phyloP scores from a whole-genome alignment of 2,329 filamentous ascomycete species.

The Alternaria sp. region DNA sequence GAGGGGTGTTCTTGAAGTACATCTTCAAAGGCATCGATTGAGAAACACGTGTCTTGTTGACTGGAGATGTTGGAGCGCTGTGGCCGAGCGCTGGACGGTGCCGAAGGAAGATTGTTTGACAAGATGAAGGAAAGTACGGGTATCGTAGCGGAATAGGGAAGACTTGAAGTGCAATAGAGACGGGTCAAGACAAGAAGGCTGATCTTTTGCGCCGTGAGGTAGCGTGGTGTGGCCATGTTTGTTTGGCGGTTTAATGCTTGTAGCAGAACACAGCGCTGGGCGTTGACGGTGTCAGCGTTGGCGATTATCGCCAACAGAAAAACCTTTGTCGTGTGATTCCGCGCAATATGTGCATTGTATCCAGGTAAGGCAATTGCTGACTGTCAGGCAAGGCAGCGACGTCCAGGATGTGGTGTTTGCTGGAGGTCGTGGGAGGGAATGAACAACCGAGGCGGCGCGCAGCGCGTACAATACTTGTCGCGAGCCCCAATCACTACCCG shows the following conservation, averaged over 20 bases:
- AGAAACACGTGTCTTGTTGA: slow-evolving; percentile 43
- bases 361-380: neutral
- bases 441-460: slow-evolving; percentile 18
- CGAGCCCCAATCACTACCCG: slow-evolving; percentile 4
- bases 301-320: slow-evolving; percentile 2
- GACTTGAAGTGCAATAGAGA: slow-evolving; percentile 75
- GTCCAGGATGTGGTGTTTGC: slow-evolving; percentile 11
- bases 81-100: slow-evolving; percentile 28
- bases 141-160: slow-evolving; percentile 73
- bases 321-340: neutral
- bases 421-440: slow-evolving; percentile 10
- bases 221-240: slow-evolving; percentile 70
- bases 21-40: slow-evolving; percentile 54
- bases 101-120: slow-evolving; percentile 64
- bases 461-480: slow-evolving; percentile 15
- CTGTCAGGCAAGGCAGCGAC: neutral
- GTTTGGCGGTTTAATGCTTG: slow-evolving; percentile 1
- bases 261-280: neutral
- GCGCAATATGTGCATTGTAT: neutral
- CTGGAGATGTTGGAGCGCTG: slow-evolving; percentile 31
- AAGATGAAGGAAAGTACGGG: slow-evolving; percentile 81
- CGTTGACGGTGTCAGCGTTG: neutral
- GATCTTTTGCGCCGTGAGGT: slow-evolving; percentile 87
- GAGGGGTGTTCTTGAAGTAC: slow-evolving; percentile 55
- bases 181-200: slow-evolving; percentile 80